phyloP scores from a whole-genome alignment of 495 filamentous ascomycete genomes.

The Trichoderma erinaceum region DNA sequence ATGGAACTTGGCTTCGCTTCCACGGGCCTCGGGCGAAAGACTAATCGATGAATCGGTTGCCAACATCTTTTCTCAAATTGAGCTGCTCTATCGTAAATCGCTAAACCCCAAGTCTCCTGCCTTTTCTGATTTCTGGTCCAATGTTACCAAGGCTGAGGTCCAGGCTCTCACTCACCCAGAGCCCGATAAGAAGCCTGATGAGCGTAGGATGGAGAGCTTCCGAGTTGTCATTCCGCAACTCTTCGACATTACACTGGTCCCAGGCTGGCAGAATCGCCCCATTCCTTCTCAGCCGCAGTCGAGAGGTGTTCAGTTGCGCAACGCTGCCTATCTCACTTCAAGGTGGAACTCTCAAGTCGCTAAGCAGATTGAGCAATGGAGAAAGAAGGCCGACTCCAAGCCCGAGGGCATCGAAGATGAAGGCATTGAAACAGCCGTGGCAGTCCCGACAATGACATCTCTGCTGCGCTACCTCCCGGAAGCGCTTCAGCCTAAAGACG shows the following conservation, averaged over 20 bases:
- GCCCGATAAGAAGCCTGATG: background rate
- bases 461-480: conserved; percentile 1
- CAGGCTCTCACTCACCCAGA: conserved; percentile 11
- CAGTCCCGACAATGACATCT: background rate
- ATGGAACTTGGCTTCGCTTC: conserved; percentile 38
- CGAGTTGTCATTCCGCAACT: conserved; percentile 37
- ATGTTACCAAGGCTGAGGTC: conserved; percentile 9
- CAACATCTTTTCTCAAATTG: conserved; percentile 35
- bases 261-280: conserved; percentile 34
- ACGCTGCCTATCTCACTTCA: conserved; percentile 28
- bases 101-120: conserved; percentile 25
- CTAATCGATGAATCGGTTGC: conserved; percentile 26
- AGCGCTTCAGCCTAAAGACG: conserved; percentile 5
- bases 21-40: conserved; percentile 26
- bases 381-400: conserved; percentile 18
- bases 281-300: conserved; percentile 24
- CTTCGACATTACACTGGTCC: conserved; percentile 40
- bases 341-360: conserved; percentile 30
- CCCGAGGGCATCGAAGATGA: conserved; percentile 20
- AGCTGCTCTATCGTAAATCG: conserved; percentile 36
- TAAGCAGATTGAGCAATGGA: conserved; percentile 26
- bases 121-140: conserved; percentile 22
- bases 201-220: conserved; percentile 23
- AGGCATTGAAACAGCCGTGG: conserved; percentile 18
- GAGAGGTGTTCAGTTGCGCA: conserved; percentile 32